Percentiles rank a stretch among this genome's conserved stretches.
Conservation (phyloP, 441 rosid species). For the Populus tomentosa region DNA sequence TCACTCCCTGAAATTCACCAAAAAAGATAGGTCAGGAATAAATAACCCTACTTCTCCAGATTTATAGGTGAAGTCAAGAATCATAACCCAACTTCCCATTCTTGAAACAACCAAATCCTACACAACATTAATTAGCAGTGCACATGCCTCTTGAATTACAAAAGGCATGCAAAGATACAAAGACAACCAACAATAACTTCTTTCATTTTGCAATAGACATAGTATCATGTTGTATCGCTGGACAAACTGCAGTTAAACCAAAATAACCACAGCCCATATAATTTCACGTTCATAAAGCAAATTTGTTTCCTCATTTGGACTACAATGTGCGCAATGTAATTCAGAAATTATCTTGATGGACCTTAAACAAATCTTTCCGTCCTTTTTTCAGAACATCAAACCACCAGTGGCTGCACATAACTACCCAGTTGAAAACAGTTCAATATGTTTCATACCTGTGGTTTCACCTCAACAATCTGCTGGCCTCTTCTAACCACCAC, state of each 20-base stretch:
- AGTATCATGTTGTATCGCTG: neutral
- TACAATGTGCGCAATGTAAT: neutral
- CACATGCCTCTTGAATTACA: neutral
- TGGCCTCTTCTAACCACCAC: slow-evolving; percentile 81
- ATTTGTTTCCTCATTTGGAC: neutral
- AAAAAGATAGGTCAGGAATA: neutral
- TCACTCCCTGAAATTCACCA: slow-evolving; percentile 47
- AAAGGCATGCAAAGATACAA: neutral
- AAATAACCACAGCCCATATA: neutral
- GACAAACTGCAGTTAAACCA: neutral
- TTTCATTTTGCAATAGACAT: neutral
- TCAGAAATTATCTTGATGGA: neutral
- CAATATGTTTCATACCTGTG: slow-evolving; percentile 50
- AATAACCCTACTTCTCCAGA: neutral
- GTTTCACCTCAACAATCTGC: slow-evolving; percentile 75
- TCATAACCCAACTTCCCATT: neutral
- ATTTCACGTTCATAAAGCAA: neutral
- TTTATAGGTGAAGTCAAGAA: neutral
- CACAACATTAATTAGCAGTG: neutral
- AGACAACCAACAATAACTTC: neutral
- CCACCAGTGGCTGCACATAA: neutral
- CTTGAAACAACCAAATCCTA: neutral
- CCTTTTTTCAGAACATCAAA: neutral
- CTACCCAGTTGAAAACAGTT: neutral
- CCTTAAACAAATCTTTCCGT: neutral